Evolutionary conservation across 139 green algal species (phyloP), one percentile per base, ranked within the genome.

Genomic region (Coelastrella sp.): DNA sequence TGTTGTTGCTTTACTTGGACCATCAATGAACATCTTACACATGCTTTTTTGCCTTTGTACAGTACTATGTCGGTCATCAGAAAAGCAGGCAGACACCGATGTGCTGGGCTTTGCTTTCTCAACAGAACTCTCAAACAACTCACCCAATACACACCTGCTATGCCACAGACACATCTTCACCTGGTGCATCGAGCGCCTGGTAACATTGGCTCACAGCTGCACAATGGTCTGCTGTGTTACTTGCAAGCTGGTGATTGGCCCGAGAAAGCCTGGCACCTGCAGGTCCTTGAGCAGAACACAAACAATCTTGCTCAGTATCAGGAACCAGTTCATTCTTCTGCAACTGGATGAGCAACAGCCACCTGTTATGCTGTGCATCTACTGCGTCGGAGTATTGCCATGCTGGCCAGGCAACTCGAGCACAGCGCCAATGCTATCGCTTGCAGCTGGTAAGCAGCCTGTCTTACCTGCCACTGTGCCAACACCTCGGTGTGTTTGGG

Each of bases 381-480:
- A 53, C 8, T 21, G 8, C 11, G 45, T 8, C 45, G 11, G 11
- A 53, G 11, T 8, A 21, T 11, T 53, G 45, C 8, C 11, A 53
- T 53, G 45, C 8, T 53, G 11, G 45, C 45, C 8, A 53, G n/a
- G n/a, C n/a, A n/a, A n/a, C n/a, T 15, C 48, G 0, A 1, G 48
- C 17, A 57, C 48, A 57, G 17, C 48, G 17, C 13, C 2, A 15
- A 11, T 57, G 48, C 48, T 57, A 15, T 15, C 13, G 48, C 48
- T 57, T 1, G 2, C 48, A 23, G 48, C 48, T 15, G 17, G 48
- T 57, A 2, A 57, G 17, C 48, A 23, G 48, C 48, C n/a, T n/a
- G n/a, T n/a, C 35, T 2, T 17, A 75, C 66, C 66, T 75, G 66
- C 66, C 66, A 75, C 35, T 75, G 66, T 45, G 40, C 40, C 8